Evolutionary conservation across 2,329 filamentous ascomycete genomes (phyloP), one percentile per base, ranked within the genome.

Genomic region (Hansfordia pulvinata): DNA sequence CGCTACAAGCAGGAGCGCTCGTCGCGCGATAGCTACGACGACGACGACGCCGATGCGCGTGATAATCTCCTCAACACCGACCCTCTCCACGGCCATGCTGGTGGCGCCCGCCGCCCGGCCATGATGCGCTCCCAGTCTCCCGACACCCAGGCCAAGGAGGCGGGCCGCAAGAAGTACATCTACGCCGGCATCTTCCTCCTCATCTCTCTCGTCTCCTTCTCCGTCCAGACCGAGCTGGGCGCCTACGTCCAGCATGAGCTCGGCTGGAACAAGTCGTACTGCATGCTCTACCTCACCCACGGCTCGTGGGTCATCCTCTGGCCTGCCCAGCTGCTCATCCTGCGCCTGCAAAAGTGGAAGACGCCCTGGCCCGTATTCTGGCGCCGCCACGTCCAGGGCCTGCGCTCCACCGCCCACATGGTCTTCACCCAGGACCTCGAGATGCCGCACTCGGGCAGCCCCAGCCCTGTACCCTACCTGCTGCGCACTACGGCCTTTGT

Each of bases 221-320:
- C 84, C 25, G 62, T 93, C 5, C 90, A 98, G 66, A 96, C 90
- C 4, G 88, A 96, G 62, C 84, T 93, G 28, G 88, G 86, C 8
- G 76, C 92, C 8, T 86, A 94, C 56, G 90, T 98, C 34, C 88
- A 96, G 58, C 77, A 88, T 49, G 76, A 90, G 33, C 57, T 94
- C 36, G 75, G 80, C 36, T 98, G 90, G 90, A 73, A 92, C 57
- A 98, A 98, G 60, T 83, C 90, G n/a, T 98, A 94, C 59, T 93
- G 84, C 62, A 98, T 98, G 90, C 72, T 98, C 64, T 94, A 93
- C 55, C 65, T 98, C 38, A 98, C 90, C 8, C 90, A 98, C 56
- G 81, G 88, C 29, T 93, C 85, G 2, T 98, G 90, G 90, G 53
- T 76, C 8, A 55, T 96, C 25, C 65, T 98, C 14, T 98, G 85